Evolutionary conservation across 306 rosid genomes (phyloP), one percentile per base, ranked within the genome.

Genomic region (Adenanthera pavonina): DNA sequence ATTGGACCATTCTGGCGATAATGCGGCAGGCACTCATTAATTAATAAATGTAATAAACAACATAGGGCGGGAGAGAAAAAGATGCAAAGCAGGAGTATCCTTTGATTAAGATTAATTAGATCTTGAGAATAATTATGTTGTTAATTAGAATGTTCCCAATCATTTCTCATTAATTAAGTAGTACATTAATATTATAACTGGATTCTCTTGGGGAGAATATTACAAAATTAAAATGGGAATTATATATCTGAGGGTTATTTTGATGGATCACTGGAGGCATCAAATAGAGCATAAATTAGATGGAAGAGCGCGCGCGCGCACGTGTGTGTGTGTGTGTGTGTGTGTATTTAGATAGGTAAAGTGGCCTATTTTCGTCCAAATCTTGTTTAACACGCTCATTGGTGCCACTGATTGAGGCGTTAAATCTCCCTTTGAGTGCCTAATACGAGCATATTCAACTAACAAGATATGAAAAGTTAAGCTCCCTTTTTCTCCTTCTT

Each of bases 21-120:
- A 87, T 92, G 97, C 82, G 82, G 13, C 10, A 36, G 71, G 85
- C 94, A 92, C 92, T 87, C 78, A 72, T 15, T 61, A n/a, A n/a
- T n/a, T n/a, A n/a, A 67, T 72, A 10, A 15, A 36, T 3, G 35
- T 10, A 79, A 79, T 66, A 82, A 82, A 69, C 72, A 83, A 69
- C 11, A 56, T 48, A 20, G 15, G 2, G 16, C 72, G 51, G 30
- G 64, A 79, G 84, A 69, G 38, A 84, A 86, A 81, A 89, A 83
- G 86, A 81, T 80, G 85, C 81, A 69, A 66, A 61, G 54, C 17
- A 12, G 13, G 38, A 3, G 41, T 11, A 15, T 38, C 5, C n/a
- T 38, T 81, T 81, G 67, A 48, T 66, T 81, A 77, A 76, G 52
- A n/a, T n/a, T n/a, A n/a, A 77, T 62, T 79, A 80, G 78, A 77